Base-by-base conservation (phyloP, 2,329 filamentous ascomycete species). In the Pseudogymnoascus sp. region DNA sequence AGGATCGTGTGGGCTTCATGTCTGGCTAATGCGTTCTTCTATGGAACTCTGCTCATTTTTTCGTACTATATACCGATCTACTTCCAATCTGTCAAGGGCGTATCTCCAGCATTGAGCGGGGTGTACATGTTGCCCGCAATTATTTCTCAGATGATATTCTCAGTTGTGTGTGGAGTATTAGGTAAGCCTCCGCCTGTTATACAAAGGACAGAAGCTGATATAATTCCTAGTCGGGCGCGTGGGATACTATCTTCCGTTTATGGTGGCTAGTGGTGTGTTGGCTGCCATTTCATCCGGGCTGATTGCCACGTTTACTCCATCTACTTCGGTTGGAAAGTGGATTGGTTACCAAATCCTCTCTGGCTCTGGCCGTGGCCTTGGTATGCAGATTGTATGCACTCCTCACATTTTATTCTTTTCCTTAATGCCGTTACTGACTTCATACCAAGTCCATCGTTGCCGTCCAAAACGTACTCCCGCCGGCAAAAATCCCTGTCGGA, bases 231-330 rank as follows among this genome's bases (percentile, higher is more conserved):
- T 69, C 9, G 66, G 67, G 13, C 63, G 68, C 55, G 29, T 72
- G 4, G 73, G 73, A 8, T 75, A 74, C 63, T 73, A 73, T 59
- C 63, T 73, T 13, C 75, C 74, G 4, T 72, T 67, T 12, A 66
- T 70, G 2, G 27, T 76, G 0, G 63, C 65, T 0, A 69, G 74
- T 3, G 67, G 66, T 13, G 64, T 67, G 0, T 62, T 76, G 4
- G 63, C 66, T 29, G 59, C 72, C 2, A 65, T 75, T 42, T 70
- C 68, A 13, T 67, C 65, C 29, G 74, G 76, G 0, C 66, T 77
- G 13, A 59, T 76, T 12, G 70, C 69, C 1, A 72, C 70, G 5
- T 66, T 75, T 8, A 66, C 61, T 0, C 62, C 68, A 2, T 60
- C 21, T 9, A 66, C 64, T 17, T 48, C 62, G 10, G 63, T 64